Evolutionary conservation across 1,139 yeast species (phyloP).

Genomic region (Zygotorulaspora mrakii): DNA sequence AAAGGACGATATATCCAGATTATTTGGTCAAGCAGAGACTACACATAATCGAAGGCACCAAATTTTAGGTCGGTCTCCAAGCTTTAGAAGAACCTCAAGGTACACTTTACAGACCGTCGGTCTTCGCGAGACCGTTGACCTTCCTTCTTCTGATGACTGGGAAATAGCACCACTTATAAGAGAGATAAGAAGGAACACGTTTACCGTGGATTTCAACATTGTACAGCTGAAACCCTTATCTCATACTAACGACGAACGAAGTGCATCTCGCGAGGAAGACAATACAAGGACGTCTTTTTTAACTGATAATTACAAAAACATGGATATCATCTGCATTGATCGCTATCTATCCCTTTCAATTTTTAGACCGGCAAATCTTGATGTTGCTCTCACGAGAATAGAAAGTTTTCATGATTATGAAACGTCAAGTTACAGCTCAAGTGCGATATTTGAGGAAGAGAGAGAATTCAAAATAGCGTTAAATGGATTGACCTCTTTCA

Average conservation of each 20-base stretch:
- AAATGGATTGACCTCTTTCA: constrained; percentile 21
- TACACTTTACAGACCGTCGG: constrained; percentile 10
- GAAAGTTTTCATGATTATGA: constrained; percentile 16
- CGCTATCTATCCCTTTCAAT: constrained; percentile 20
- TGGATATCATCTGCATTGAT: constrained; percentile 29
- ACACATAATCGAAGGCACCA: constrained; percentile 7
- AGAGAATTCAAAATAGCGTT: constrained; percentile 14
- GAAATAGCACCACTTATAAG: constrained; percentile 21
- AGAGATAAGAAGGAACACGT: constrained; percentile 22
- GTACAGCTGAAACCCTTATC: constrained; percentile 13
- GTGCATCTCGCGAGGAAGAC: constrained; percentile 13
- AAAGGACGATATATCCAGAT: constrained; percentile 20
- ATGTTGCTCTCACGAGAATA: constrained; percentile 22
- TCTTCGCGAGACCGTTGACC: constrained; percentile 15
- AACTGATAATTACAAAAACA: constrained; percentile 27
- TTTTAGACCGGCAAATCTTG: constrained; percentile 28
- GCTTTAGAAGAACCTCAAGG: constrained; percentile 12
- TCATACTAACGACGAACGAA: constrained; percentile 4
- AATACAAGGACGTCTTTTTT: constrained; percentile 23
- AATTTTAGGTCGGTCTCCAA: constrained; percentile 5
- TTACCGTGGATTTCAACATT: constrained; percentile 23
- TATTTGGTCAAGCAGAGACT: constrained; percentile 18
- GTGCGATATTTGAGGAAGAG: constrained; percentile 8
- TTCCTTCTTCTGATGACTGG: constrained; percentile 17
- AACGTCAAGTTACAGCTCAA: neutral